These are phyloP conservation scores for Candida gorgasii DNA, from an alignment of 805 yeast species.

Conservation along the genomic window DNA sequence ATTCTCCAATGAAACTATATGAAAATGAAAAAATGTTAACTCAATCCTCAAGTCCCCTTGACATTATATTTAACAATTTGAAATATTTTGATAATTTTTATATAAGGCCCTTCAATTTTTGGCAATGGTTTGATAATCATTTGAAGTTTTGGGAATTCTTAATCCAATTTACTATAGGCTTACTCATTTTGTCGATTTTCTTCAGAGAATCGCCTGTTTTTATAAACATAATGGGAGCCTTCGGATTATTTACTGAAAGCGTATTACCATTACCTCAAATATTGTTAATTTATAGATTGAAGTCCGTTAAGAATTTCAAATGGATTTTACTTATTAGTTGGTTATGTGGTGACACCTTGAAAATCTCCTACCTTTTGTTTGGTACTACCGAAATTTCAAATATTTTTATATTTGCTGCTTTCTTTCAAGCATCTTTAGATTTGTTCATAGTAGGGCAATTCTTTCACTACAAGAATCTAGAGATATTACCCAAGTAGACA, in stretches of 20 bases:
- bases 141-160: constrained; percentile 64
- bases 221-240: constrained; percentile 55
- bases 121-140: constrained; percentile 78
- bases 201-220: constrained; percentile 38
- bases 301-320: constrained; percentile 77
- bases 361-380: constrained; percentile 69
- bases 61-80: constrained; percentile 29
- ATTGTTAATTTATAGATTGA: constrained; percentile 62
- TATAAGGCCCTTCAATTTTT: constrained; percentile 62
- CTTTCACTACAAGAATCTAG: constrained; percentile 49
- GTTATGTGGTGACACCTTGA: constrained; percentile 86
- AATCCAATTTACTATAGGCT: constrained; percentile 40
- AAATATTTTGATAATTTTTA: constrained; percentile 67
- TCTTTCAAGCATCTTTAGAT: constrained; percentile 77
- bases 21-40: constrained; percentile 27
- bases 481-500: constrained; percentile 4
- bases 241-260: constrained; percentile 72
- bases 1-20: constrained; percentile 29
- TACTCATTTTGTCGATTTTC: constrained; percentile 42
- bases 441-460: constrained; percentile 72
- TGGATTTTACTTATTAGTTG: constrained; percentile 74
- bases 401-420: constrained; percentile 67
- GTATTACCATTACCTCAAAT: constrained; percentile 78
- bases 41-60: constrained; percentile 17
- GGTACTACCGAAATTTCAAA: constrained; percentile 71